phyloP scores from a whole-genome alignment of 345 rosid species.

The Rhodomyrtus tomentosa region DNA sequence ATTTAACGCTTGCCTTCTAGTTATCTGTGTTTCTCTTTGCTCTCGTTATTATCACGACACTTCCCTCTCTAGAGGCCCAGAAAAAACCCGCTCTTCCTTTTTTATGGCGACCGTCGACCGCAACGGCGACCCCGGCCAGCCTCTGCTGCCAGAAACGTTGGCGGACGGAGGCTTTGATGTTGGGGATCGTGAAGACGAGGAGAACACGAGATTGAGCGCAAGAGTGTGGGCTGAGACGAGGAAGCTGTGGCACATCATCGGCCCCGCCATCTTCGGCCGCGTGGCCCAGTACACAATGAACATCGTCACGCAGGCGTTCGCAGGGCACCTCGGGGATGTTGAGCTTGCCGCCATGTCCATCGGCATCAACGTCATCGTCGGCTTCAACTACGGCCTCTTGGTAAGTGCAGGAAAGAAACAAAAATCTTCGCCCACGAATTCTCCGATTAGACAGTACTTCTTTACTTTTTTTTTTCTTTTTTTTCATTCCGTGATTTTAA shows the following conservation, averaged over 20 bases:
- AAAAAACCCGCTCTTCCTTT: not conserved
- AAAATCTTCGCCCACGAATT: not conserved
- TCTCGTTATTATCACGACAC: not conserved
- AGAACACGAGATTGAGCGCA: not conserved
- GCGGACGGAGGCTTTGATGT: not conserved
- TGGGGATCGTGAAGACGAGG: not conserved
- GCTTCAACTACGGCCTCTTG: conserved; percentile 34
- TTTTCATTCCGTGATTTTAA: no score
- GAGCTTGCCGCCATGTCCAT: conserved; percentile 33
- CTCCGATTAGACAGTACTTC: not conserved
- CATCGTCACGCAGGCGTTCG: conserved; percentile 27
- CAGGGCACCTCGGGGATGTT: conserved; percentile 34
- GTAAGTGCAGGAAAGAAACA: not conserved
- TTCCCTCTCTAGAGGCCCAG: not conserved
- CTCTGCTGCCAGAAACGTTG: not conserved
- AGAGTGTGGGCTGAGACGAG: conserved; percentile 33
- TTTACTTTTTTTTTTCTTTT: no score
- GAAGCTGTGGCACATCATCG: conserved; percentile 31
- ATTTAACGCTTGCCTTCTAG: not conserved
- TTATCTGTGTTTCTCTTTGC: not conserved
- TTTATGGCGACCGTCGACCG: not conserved
- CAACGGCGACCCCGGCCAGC: not conserved
- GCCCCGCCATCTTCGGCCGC: conserved; percentile 29
- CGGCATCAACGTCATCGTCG: conserved; percentile 22
- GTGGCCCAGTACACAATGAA: conserved; percentile 23